phyloP scores from a whole-genome alignment of 768 basidiomycete genomes.

The Exidia glandulosa region DNA sequence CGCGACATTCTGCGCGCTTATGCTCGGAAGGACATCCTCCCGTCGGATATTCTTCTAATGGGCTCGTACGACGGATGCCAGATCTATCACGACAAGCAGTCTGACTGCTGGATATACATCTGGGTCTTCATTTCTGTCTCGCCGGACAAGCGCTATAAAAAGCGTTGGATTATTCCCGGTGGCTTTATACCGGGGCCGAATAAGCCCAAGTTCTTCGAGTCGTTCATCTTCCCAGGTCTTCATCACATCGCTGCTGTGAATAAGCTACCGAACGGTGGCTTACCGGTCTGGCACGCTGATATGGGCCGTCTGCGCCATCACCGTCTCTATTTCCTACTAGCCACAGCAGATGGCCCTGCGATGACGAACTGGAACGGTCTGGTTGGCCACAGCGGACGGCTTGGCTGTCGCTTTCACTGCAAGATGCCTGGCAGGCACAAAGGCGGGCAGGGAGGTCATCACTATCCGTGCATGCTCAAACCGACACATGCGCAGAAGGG shows the following conservation, averaged over 20 bases:
- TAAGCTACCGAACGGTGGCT: slow-evolving; percentile 18
- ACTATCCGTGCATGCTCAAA: slow-evolving; percentile 23
- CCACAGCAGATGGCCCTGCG: slow-evolving; percentile 20
- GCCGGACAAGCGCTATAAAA: slow-evolving; percentile 21
- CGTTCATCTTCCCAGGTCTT: slow-evolving; percentile 24
- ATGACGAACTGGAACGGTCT: slow-evolving; percentile 22
- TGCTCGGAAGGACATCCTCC: slow-evolving; percentile 7
- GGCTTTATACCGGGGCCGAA: slow-evolving; percentile 23
- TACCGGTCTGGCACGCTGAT: slow-evolving; percentile 22
- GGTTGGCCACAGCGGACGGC: slow-evolving; percentile 22
- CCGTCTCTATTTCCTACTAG: slow-evolving; percentile 15
- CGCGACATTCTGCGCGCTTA: slow-evolving; percentile 17
- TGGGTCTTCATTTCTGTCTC: slow-evolving; percentile 22
- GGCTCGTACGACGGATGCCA: slow-evolving; percentile 32
- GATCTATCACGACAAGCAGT: slow-evolving; percentile 30
- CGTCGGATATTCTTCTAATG: slow-evolving; percentile 23
- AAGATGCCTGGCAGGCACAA: slow-evolving; percentile 20
- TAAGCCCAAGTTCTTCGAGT: slow-evolving; percentile 24
- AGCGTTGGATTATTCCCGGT: slow-evolving; percentile 21
- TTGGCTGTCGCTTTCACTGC: slow-evolving; percentile 27
- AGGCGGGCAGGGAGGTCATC: slow-evolving; percentile 13
- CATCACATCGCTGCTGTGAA: slow-evolving; percentile 19
- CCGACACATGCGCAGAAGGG: slow-evolving; percentile 15
- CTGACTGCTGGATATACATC: slow-evolving; percentile 32
- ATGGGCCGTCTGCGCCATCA: slow-evolving; percentile 6